These are phyloP conservation scores for Apiospora rasikravindrae DNA, from an alignment of 2,329 filamentous ascomycete species.

Conservation along the genomic window DNA sequence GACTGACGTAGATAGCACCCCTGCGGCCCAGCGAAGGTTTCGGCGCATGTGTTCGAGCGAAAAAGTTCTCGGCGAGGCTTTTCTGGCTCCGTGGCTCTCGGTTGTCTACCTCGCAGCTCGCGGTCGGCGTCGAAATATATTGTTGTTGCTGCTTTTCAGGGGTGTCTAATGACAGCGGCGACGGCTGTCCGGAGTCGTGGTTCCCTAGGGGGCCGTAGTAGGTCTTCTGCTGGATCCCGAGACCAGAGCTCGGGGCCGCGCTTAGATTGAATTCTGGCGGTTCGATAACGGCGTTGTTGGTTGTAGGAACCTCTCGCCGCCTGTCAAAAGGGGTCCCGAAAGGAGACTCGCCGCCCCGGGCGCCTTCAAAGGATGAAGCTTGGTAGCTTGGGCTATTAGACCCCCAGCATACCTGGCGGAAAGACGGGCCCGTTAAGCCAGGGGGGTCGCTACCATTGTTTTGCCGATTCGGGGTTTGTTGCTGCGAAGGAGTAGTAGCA, in stretches of 20 bases:
- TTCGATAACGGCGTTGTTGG: not conserved
- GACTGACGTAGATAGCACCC: slow-evolving; percentile 1
- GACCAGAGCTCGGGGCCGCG: not conserved
- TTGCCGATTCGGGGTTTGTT: not conserved
- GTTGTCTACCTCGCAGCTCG: not conserved
- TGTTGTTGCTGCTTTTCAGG: not conserved
- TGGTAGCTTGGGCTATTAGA: not conserved
- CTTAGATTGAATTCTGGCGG: not conserved
- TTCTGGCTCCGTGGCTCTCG: not conserved
- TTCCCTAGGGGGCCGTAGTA: not conserved
- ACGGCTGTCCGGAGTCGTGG: not conserved
- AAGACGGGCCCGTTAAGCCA: not conserved
- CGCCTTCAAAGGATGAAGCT: not conserved
- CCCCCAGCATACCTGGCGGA: not conserved
- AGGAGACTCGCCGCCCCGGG: not conserved
- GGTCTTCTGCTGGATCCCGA: not conserved
- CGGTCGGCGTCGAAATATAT: not conserved
- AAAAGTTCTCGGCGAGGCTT: not conserved
- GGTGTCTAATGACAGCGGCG: not conserved
- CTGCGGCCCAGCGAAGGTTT: not conserved
- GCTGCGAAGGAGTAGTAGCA: not conserved
- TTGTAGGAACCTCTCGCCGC: not conserved
- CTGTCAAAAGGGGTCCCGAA: not conserved
- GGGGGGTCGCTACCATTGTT: not conserved
- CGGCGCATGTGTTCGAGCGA: not conserved